Percentiles rank a stretch among this genome's conserved stretches.
These are phyloP conservation scores for Plantago elongata DNA, from an alignment of 257 asterid genomes.

Conservation along the genomic window DNA sequence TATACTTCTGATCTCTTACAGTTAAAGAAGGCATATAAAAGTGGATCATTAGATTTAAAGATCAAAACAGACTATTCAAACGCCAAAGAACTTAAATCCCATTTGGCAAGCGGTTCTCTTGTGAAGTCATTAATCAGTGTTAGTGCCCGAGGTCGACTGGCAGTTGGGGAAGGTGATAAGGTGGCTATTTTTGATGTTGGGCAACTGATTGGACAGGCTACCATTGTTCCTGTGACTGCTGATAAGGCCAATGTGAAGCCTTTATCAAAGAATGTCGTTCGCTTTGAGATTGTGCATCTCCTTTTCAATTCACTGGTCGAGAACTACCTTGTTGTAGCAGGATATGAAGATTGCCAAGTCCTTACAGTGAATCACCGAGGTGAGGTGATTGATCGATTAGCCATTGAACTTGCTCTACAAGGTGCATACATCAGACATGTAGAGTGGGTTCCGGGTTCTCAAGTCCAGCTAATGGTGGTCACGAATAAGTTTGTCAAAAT, in stretches of 20 bases:
- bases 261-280: constrained; percentile 86
- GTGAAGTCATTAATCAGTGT: constrained; percentile 90
- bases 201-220: constrained; percentile 96
- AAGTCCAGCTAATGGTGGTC: constrained; percentile 95
- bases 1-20: constrained; percentile 69
- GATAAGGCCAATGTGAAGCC: constrained; percentile 99
- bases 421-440: constrained; percentile 92
- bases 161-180: constrained; percentile 99
- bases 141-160: constrained; percentile 85
- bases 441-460: constrained; percentile 97
- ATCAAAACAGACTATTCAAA: constrained; percentile 91
- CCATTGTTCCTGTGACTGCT: constrained; percentile 90
- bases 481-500: constrained; percentile 89
- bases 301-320: constrained; percentile 78
- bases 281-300: constrained; percentile 93
- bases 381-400: constrained; percentile 92
- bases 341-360: constrained; percentile 98
- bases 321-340: constrained; percentile 92
- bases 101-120: constrained; percentile 88
- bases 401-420: constrained; percentile 95
- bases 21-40: constrained; percentile 93
- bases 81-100: constrained; percentile 92
- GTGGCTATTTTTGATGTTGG: constrained; percentile 98
- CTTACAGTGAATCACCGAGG: constrained; percentile 95
- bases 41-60: constrained; percentile 97